phyloP scores from a whole-genome alignment of 2,329 filamentous ascomycete species.

The Biscogniauxia marginata region DNA sequence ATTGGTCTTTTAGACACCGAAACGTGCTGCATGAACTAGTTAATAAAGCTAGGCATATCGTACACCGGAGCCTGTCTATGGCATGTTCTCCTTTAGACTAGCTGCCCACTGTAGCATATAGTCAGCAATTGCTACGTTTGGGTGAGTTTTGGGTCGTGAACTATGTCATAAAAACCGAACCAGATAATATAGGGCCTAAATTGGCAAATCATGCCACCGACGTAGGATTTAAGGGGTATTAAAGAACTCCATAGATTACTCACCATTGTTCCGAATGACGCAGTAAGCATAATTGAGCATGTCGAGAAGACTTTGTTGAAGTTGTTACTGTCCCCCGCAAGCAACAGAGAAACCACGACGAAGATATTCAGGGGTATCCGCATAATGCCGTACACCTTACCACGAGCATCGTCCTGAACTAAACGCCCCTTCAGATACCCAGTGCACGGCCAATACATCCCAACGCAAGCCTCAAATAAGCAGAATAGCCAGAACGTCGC shows the following conservation, averaged over 20 bases:
- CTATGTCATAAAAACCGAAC: background rate
- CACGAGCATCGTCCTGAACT: conserved; percentile 50
- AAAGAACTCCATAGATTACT: background rate
- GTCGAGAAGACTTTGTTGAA: conserved; percentile 24
- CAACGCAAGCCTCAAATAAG: conserved; percentile 56
- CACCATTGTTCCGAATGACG: conserved; percentile 22
- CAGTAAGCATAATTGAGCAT: conserved; percentile 28
- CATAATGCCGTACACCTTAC: conserved; percentile 55
- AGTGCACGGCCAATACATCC: conserved; percentile 57
- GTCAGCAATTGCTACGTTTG: background rate
- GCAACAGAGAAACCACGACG: conserved; percentile 43
- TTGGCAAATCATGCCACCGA: background rate
- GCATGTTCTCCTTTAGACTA: conserved; percentile 26
- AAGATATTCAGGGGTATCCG: conserved; percentile 48
- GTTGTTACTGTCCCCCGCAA: conserved; percentile 39
- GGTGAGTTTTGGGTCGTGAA: too few relatives aligned
- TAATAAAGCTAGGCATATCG: background rate
- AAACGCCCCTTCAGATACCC: conserved; percentile 47
- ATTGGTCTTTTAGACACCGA: too few relatives aligned
- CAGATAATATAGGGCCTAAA: background rate
- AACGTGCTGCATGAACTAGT: background rate
- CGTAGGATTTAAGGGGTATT: background rate
- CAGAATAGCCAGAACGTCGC: conserved; percentile 56
- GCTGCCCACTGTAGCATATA: conserved; percentile 16
- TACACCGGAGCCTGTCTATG: conserved; percentile 9